Evolutionary conservation across 148 eudicot species (phyloP).

Genomic region (Pouteria glomerata): DNA sequence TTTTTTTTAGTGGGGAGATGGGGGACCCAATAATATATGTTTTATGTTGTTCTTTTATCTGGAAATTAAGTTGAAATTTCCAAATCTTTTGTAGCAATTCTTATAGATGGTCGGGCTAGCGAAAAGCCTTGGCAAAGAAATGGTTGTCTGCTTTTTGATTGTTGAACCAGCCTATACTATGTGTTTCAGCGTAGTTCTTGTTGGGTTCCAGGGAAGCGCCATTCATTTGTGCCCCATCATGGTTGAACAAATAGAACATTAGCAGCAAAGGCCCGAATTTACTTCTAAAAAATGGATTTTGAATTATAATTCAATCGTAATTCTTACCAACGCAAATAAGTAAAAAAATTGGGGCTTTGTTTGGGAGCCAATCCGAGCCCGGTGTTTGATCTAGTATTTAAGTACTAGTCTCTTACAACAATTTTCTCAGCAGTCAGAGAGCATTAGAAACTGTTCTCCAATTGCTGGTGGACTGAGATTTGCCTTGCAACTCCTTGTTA

Average conservation of each 20-base stretch:
- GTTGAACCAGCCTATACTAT: not conserved
- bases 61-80: not conserved
- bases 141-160: not conserved
- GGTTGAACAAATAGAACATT: not conserved
- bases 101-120: not conserved
- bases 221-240: not conserved
- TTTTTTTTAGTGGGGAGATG: not conserved
- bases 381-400: too few relatives aligned
- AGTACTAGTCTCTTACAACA: too few relatives aligned
- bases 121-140: not conserved
- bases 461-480: too few relatives aligned
- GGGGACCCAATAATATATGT: not conserved
- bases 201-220: not conserved
- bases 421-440: too few relatives aligned
- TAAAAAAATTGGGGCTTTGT: too few relatives aligned
- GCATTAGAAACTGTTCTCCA: too few relatives aligned
- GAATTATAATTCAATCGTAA: too few relatives aligned
- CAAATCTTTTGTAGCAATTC: not conserved
- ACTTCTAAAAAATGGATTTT: too few relatives aligned
- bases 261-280: not conserved
- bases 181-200: not conserved
- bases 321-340: too few relatives aligned
- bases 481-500: too few relatives aligned
- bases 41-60: not conserved
- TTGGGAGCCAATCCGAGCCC: too few relatives aligned